phyloP scores from a whole-genome alignment of 306 rosid species.

The Fagus crenata region DNA sequence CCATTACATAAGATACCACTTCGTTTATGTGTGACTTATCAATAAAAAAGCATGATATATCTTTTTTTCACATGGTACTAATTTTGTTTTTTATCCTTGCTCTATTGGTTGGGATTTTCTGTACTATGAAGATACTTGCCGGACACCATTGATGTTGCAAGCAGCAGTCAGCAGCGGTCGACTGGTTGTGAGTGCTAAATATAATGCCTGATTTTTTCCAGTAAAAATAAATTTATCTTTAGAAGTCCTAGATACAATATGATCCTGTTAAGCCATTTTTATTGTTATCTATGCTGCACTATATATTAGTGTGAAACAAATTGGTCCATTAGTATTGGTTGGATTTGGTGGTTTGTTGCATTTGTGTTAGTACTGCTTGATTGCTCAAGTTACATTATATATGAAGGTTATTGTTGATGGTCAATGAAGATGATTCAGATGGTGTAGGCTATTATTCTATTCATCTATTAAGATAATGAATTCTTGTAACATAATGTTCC shows the following conservation, averaged over 20 bases:
- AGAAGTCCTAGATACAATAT: slow-evolving; percentile 35
- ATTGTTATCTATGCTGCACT: slow-evolving; percentile 38
- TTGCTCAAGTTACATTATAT: slow-evolving; percentile 19
- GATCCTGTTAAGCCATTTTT: slow-evolving; percentile 30
- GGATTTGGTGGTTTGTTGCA: slow-evolving; percentile 43
- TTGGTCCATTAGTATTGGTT: slow-evolving; percentile 42
- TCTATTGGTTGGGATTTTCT: slow-evolving; percentile 30
- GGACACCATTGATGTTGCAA: slow-evolving; percentile 91
- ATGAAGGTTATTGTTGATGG: slow-evolving; percentile 21
- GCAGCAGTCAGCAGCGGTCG: slow-evolving; percentile 76
- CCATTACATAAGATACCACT: too few species aligned
- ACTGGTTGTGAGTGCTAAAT: slow-evolving; percentile 89
- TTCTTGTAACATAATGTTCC: not conserved
- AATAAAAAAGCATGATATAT: too few species aligned
- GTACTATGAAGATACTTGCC: slow-evolving; percentile 77
- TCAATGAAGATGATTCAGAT: not conserved
- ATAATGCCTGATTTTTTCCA: slow-evolving; percentile 36
- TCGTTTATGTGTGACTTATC: slow-evolving; percentile 7
- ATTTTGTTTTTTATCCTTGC: slow-evolving; percentile 24
- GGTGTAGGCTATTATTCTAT: not conserved
- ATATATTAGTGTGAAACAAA: slow-evolving; percentile 56
- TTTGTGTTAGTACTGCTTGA: slow-evolving; percentile 29
- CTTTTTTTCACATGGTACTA: slow-evolving; percentile 1
- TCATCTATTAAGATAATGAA: not conserved
- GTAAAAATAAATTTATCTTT: slow-evolving; percentile 40